Percentiles rank a stretch among this genome's conserved stretches.
Conservation (phyloP, 441 rosid species). For the Pelargonium myrrhifolium region DNA sequence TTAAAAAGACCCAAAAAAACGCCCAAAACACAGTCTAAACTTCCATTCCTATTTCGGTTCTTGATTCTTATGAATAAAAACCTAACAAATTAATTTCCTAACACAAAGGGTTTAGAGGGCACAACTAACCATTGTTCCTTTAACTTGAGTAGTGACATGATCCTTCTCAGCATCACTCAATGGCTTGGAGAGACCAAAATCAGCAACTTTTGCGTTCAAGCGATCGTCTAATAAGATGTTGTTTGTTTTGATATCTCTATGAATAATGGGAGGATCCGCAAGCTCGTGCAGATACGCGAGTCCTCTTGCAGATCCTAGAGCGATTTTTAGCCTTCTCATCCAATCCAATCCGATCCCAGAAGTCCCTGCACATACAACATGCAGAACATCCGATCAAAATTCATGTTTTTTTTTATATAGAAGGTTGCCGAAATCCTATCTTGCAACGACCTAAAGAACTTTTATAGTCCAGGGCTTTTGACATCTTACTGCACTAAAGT, state of each 20-base stretch:
- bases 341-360: slow-evolving; percentile 63
- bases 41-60: too few species aligned
- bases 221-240: slow-evolving; percentile 63
- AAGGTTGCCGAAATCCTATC: too few species aligned
- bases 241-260: slow-evolving; percentile 62
- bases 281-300: slow-evolving; percentile 71
- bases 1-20: too few species aligned
- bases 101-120: background rate
- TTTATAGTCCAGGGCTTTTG: too few species aligned
- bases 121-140: slow-evolving; percentile 83
- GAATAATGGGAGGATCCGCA: slow-evolving; percentile 76
- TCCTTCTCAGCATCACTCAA: slow-evolving; percentile 40
- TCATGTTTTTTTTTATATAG: too few species aligned
- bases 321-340: slow-evolving; percentile 57
- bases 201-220: slow-evolving; percentile 67
- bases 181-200: slow-evolving; percentile 77
- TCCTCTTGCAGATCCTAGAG: slow-evolving; percentile 67
- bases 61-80: too few species aligned
- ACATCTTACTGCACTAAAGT: too few species aligned
- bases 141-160: slow-evolving; percentile 68
- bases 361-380: too few species aligned
- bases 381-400: too few species aligned
- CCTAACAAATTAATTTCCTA: too few species aligned
- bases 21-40: too few species aligned
- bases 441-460: too few species aligned